Conservation (phyloP, 208 protist species). For the Leishmania major region DNA sequence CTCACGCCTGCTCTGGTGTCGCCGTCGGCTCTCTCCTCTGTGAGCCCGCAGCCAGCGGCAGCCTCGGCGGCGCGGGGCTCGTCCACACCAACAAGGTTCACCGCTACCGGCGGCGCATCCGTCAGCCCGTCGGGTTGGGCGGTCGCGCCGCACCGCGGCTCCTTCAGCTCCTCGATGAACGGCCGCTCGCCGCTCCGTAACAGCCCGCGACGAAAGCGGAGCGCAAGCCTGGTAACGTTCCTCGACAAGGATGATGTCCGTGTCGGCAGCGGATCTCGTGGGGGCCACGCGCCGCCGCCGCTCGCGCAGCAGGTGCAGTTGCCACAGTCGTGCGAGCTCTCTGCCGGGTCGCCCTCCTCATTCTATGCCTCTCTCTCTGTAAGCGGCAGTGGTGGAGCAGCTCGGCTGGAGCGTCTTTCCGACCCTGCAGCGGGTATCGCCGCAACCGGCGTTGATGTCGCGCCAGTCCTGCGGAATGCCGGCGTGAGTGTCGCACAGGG, state of each 20-base stretch:
- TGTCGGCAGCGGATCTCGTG: background rate
- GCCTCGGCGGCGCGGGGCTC: too few relatives aligned
- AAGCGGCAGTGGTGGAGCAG: background rate
- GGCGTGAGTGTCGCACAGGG: background rate
- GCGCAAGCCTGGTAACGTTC: slow-evolving; percentile 20
- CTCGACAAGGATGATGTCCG: slow-evolving; percentile 2
- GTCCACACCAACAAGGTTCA: background rate
- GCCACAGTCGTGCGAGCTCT: background rate
- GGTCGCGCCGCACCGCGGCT: slow-evolving; percentile 11
- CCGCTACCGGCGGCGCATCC: background rate
- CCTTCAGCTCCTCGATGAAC: slow-evolving; percentile 17
- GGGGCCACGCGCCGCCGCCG: background rate
- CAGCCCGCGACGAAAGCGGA: slow-evolving; percentile 15
- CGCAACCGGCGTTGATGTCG: background rate
- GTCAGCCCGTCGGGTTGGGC: background rate
- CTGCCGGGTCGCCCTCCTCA: background rate
- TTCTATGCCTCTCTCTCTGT: too few relatives aligned
- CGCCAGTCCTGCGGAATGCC: background rate
- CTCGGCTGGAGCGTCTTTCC: background rate
- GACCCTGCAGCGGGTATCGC: background rate
- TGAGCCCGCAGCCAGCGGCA: background rate
- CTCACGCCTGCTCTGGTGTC: background rate
- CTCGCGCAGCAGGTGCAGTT: background rate
- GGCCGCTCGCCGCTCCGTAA: slow-evolving; percentile 14
- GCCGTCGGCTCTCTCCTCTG: background rate